Percentiles rank a stretch among this genome's conserved stretches.
Conservation (phyloP, 2,329 filamentous ascomycete species). For the Mariannaea elegans region DNA sequence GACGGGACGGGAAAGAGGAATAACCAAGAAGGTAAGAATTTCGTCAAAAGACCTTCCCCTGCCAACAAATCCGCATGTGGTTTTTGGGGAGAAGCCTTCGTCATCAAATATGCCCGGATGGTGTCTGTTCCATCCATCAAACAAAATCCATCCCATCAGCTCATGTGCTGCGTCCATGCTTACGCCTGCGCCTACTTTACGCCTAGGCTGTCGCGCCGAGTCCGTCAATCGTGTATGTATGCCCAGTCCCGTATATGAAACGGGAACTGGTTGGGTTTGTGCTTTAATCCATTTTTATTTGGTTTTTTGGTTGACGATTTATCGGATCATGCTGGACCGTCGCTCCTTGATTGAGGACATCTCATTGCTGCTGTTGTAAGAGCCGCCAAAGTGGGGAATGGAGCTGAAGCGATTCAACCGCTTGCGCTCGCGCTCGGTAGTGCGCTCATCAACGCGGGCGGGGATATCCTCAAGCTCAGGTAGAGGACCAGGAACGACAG, state of each 20-base stretch:
- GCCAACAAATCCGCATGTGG: slow-evolving; percentile 17
- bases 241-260: neutral
- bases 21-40: slow-evolving; percentile 16
- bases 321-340: slow-evolving; percentile 52
- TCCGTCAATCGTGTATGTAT: slow-evolving; percentile 38
- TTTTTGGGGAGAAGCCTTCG: slow-evolving; percentile 12
- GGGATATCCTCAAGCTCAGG: slow-evolving; percentile 36
- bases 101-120: slow-evolving; percentile 27
- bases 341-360: slow-evolving; percentile 50
- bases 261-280: slow-evolving; percentile 18
- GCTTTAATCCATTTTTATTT: slow-evolving; percentile 18
- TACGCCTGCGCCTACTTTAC: slow-evolving; percentile 32
- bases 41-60: slow-evolving; percentile 16
- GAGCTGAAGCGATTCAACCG: slow-evolving; percentile 63
- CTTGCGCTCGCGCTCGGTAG: slow-evolving; percentile 53
- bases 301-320: slow-evolving; percentile 27
- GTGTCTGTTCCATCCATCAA: slow-evolving; percentile 32
- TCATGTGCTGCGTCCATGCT: slow-evolving; percentile 32
- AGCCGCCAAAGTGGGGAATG: slow-evolving; percentile 62
- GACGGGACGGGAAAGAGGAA: slow-evolving; percentile 30
- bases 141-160: slow-evolving; percentile 27
- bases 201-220: slow-evolving; percentile 29
- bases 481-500: slow-evolving; percentile 25
- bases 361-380: slow-evolving; percentile 42
- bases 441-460: slow-evolving; percentile 25